Conservation (phyloP, 2,329 filamentous ascomycete species). For the Pezicula radicicola region DNA sequence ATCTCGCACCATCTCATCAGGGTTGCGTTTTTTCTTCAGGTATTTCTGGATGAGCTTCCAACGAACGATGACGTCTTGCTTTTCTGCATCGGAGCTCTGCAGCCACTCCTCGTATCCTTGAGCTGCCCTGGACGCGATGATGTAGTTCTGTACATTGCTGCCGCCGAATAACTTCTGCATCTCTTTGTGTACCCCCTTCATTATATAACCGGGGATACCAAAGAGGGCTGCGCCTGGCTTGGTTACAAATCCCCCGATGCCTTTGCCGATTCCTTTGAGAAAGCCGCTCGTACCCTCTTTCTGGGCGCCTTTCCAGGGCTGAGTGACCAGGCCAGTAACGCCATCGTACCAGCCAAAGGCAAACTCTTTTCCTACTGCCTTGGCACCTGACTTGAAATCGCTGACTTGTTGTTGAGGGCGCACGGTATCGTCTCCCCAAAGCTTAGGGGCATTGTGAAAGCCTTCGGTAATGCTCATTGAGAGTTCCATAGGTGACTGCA, state of each 20-base stretch:
- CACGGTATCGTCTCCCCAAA: slow-evolving; percentile 81
- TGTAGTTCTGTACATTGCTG: slow-evolving; percentile 72
- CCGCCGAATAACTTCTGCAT: slow-evolving; percentile 62
- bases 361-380: slow-evolving; percentile 72
- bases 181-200: slow-evolving; percentile 76
- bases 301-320: slow-evolving; percentile 65
- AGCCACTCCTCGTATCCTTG: slow-evolving; percentile 68
- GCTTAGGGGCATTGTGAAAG: slow-evolving; percentile 78
- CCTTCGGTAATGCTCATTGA: slow-evolving; percentile 77
- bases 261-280: slow-evolving; percentile 79
- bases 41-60: slow-evolving; percentile 38
- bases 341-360: slow-evolving; percentile 76
- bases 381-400: slow-evolving; percentile 68
- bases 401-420: slow-evolving; percentile 74
- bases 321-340: slow-evolving; percentile 73
- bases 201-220: slow-evolving; percentile 71
- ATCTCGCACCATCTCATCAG: slow-evolving; percentile 21
- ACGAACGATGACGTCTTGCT: slow-evolving; percentile 56
- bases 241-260: slow-evolving; percentile 72
- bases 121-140: slow-evolving; percentile 68
- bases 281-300: slow-evolving; percentile 63
- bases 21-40: slow-evolving; percentile 12
- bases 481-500: slow-evolving; percentile 80
- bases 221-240: slow-evolving; percentile 71
- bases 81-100: slow-evolving; percentile 51